phyloP scores from a whole-genome alignment of 1,139 yeast genomes.

The Magnusiomyces ingens region DNA sequence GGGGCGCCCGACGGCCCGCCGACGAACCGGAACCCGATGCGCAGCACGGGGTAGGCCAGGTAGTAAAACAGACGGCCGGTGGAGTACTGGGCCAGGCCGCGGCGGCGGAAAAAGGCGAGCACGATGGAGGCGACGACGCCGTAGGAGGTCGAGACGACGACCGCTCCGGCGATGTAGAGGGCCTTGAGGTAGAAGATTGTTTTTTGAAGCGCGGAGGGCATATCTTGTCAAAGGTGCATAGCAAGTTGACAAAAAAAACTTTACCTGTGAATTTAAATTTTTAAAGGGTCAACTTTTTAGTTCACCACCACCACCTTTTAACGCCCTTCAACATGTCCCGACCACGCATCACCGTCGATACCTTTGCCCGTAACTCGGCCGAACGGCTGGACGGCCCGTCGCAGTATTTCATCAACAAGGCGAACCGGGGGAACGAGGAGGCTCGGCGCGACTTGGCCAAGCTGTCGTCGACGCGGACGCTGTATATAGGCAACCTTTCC shows the following conservation, averaged over 20 bases:
- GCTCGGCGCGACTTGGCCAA: conserved; percentile 55
- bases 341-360: conserved; percentile 13
- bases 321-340: no score
- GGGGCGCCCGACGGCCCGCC: neutral
- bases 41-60: conserved; percentile 6
- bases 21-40: conserved; percentile 9
- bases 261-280: neutral
- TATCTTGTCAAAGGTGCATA: neutral
- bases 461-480: conserved; percentile 60
- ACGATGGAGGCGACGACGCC: conserved; percentile 11
- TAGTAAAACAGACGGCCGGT: conserved; percentile 12
- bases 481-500: conserved; percentile 81
- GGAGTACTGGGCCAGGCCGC: conserved; percentile 13
- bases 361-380: conserved; percentile 42
- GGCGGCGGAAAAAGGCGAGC: conserved; percentile 8
- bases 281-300: neutral
- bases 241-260: neutral
- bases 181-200: conserved; percentile 10
- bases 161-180: conserved; percentile 6
- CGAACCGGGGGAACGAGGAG: conserved; percentile 33
- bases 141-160: conserved; percentile 13
- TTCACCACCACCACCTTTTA: neutral
- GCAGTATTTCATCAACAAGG: conserved; percentile 65
- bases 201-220: conserved; percentile 1
- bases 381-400: conserved; percentile 75